Evolutionary conservation across 1,284 basidiomycete species (phyloP), one percentile per base, ranked within the genome.

Genomic region (Ustilago shanxiensis): DNA sequence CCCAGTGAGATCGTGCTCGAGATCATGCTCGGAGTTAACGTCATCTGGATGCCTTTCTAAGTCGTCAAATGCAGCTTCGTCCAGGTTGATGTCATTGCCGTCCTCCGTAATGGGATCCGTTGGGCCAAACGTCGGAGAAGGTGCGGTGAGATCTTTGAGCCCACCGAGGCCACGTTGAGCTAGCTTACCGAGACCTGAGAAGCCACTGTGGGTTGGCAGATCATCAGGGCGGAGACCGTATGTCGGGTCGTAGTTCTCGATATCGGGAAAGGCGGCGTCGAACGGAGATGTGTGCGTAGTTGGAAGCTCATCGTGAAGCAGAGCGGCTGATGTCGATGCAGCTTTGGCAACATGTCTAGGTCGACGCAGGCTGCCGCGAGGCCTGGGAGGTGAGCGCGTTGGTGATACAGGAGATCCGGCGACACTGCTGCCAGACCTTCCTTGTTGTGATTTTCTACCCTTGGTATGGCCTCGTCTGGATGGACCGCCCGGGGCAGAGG

Each of bases 191-290:
- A 94, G 88, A 47, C 88, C 90, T n/a, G 91, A 89, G 79, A 95
- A 93, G 18, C 89, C 89, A 51, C 88, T 89, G 85, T 77, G 71
- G 9, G 52, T 77, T 7, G 94, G 94, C 6, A 95, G 57, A 37
- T 79, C 81, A 57, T 83, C 81, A 7, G 79, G 88, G 16, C 95
- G 91, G n/a, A 98, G 88, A n/a, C 95, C 95, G 82, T 98, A 98
- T 0, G 95, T 98, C 0, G 95, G 95, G 83, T 98, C 95, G 86
- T 94, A 97, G 72, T 93, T 91, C 86, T 96, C 95, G 45, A 95
- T 90, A 49, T 85, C 82, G 33, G 74, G 76, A 39, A 80, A 75
- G 1, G 63, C 68, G 6, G 74, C 63, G 39, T 66, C 70, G 64
- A 77, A 73, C 1, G 77, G 58, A 10, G 76, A 77, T 35, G 77